Conservation (phyloP, 306 rosid species). For the Boehmeria nivea region DNA sequence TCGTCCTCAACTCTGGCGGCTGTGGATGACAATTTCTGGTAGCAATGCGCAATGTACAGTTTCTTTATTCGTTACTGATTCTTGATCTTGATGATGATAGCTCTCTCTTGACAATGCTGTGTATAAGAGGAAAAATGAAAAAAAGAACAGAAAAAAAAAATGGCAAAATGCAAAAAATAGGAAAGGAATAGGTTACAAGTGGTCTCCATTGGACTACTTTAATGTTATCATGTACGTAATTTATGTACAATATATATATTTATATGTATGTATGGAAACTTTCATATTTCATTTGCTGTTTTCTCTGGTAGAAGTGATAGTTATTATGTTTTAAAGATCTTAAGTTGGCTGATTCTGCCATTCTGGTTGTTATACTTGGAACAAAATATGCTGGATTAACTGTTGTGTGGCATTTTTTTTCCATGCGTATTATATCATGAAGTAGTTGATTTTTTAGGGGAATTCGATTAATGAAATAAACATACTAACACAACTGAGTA, state of each 20-base stretch:
- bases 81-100: conserved; percentile 48
- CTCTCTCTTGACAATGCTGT: conserved; percentile 52
- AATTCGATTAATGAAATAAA: no score
- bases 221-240: conserved; percentile 40
- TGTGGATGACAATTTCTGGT: conserved; percentile 74
- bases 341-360: no score
- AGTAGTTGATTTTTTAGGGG: no score
- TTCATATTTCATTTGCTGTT: no score
- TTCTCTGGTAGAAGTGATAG: no score
- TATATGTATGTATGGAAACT: conserved; percentile 11
- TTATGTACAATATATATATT: conserved; percentile 23
- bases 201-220: conserved; percentile 51
- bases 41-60: conserved; percentile 58
- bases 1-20: conserved; percentile 37
- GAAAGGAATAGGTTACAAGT: conserved; percentile 21
- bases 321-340: no score
- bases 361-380: no score
- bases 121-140: conserved; percentile 36
- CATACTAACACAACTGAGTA: no score
- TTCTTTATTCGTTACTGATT: conserved; percentile 45
- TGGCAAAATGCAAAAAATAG: no score
- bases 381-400: no score
- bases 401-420: no score
- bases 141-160: conserved; percentile 14
- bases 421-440: no score